Base-by-base conservation (phyloP, 352 stramenopile species). In the Phytophthora citricola region DNA sequence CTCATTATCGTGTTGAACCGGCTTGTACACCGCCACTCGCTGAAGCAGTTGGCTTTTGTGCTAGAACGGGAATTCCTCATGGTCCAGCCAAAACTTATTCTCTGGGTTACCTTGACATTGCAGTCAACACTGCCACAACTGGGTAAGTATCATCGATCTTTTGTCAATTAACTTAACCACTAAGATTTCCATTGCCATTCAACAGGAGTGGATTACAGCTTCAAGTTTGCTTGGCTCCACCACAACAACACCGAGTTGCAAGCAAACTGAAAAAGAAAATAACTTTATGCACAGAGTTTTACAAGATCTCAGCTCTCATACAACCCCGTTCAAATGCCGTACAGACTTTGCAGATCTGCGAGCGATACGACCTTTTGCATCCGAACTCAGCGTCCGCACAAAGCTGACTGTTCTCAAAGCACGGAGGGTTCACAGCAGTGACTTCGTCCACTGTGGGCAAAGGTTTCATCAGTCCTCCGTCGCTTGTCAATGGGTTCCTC, bases 341-440 rank as follows among this genome's bases (percentile, higher is more conserved):
- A 53, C 84, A 92, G 1, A 91, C 68, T 14, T 79, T 45, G 52
- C 84, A 92, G 51, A 91, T 77, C 68, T 91, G 82, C 1, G 80
- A 80, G n/a, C 73, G 76, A 39, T 85, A 71, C 22, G 69, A 68
- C 14, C 84, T 78, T 12, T 73, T 75, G 69, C 84, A 92, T 54
- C 84, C 84, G 36, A 74, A 83, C 20, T 73, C 27, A 3, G 80
- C 62, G 1, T 69, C 57, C 1, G 78, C 78, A 47, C 84, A 92
- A 17, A 65, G 24, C 12, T 70, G 40, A 49, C 67, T 89, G 72
- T 91, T 92, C 47, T 76, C 53, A 58, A 87, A 91, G 60, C 84
- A 92, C 22, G 72, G 70, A 12, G 84, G 81, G 53, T 92, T 92
- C 4, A 29, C 39, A 10, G 52, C 58, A 1, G 58, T 74, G n/a